Base-by-base conservation (phyloP, 768 basidiomycete species). In the Leucosporidium creatinivorum region DNA sequence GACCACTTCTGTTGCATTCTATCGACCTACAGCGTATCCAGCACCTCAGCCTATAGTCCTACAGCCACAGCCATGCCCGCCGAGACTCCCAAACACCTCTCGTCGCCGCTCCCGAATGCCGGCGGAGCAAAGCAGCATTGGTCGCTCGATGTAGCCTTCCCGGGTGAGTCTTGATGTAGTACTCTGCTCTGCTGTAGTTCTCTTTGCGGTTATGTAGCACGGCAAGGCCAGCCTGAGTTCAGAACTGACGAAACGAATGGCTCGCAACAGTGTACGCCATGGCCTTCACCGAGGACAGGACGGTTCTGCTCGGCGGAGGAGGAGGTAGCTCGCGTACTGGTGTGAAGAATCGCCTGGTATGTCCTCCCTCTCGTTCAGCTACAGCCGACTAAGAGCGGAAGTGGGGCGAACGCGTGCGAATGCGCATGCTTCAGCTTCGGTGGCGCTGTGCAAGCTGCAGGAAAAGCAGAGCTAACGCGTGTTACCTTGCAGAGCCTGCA, bases 301-400 rank as follows among this genome's bases (percentile, higher is more conserved):
- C 84, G 30, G 80, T 98, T 25, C 81, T 93, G 3, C 81, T 94
- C 9, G 94, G 92, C 2, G 82, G 82, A 18, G 96, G 93, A 6
- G 96, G 96, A 2, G 94, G 94, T 23, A 84, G 89, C 18, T 85
- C 88, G 15, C 84, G 84, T 69, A 91, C 84, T 61, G 96, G 96
- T 5, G 88, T 99, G 68, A 90, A 91, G 81, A 99, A 99, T 80
- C 91, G 91, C 78, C 79, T 99, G 72, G 94, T 91, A 71, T 75
- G 88, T 80, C 21, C 31, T 23, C 48, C 2, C 39, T 2, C 39
- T 44, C 39, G 8, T 44, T 12, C 39, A 44, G 39, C 39, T 44
- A n/a, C 39, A 6, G 17, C 39, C 19, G 39, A 31, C 18, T n/a
- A 25, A 19, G 36, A 28, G 28, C 39, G 25, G 31, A 48, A 17